phyloP scores from a whole-genome alignment of 805 yeast species.

The Starmera amethionina region DNA sequence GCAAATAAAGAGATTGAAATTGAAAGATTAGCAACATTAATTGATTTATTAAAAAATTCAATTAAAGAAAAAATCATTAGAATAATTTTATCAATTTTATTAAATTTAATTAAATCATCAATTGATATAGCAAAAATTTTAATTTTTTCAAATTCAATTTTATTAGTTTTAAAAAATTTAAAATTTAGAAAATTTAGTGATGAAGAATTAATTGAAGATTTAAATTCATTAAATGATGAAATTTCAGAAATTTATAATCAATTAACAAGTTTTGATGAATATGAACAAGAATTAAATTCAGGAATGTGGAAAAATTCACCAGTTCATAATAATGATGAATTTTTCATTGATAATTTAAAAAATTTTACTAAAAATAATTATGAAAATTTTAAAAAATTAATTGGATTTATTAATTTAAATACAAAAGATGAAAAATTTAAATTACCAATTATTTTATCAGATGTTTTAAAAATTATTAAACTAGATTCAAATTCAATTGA shows the following conservation, averaged over 20 bases:
- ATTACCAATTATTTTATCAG: constrained; percentile 58
- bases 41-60: constrained; percentile 60
- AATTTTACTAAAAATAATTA: constrained; percentile 73
- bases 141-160: constrained; percentile 64
- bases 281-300: constrained; percentile 72
- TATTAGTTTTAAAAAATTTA: constrained; percentile 56
- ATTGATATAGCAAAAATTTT: constrained; percentile 53
- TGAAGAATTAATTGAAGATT: constrained; percentile 75
- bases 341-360: constrained; percentile 78
- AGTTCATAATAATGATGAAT: constrained; percentile 78
- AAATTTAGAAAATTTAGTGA: constrained; percentile 91
- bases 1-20: constrained; percentile 27
- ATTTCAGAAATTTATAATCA: constrained; percentile 65
- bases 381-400: constrained; percentile 56
- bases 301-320: constrained; percentile 83
- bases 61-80: constrained; percentile 90
- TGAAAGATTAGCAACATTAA: constrained; percentile 30
- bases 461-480: constrained; percentile 51
- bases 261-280: constrained; percentile 89
- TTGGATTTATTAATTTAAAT: constrained; percentile 31
- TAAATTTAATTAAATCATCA: constrained; percentile 42
- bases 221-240: constrained; percentile 44
- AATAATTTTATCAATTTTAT: constrained; percentile 64
- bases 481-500: constrained; percentile 52
- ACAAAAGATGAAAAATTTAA: constrained; percentile 25